Evolutionary conservation across 202 grass and related monocot genomes (phyloP), one percentile per base, ranked within the genome.

Genomic region (Carex arenaria): DNA sequence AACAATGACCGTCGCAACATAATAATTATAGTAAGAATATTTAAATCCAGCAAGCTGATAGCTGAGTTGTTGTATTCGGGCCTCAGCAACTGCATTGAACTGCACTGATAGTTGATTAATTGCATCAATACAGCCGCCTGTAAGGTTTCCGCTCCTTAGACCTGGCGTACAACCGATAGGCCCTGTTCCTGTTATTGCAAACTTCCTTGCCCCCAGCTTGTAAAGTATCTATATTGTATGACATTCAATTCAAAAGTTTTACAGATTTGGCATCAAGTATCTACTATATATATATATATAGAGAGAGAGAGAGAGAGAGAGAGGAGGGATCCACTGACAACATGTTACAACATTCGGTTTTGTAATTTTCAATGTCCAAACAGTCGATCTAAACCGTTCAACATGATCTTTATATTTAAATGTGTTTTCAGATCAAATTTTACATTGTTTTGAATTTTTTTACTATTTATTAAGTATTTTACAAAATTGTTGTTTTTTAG

Each of bases 191-290:
- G 83, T 15, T 63, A 84, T 71, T 2, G 72, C 86, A 20, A 88
- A 88, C 73, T 88, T 84, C 36, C 86, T 78, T 64, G 82, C 86
- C 28, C 86, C 82, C 3, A 84, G 36, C 20, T 84, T 69, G 68
- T 88, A 88, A 18, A 88, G 18, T 3, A 15, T 42, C 86, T 87
- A 67, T 5, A 38, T 26, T 61, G 45, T 77, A 11, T 10, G 2
- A 23, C 4, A 52, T 26, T 51, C 52, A 52, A 26, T 26, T 26
- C 26, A 26, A 26, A 26, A 26, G 26, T 26, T 34, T 67, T 8
- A 38, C 7, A 17, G 0, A 72, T 51, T 26, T 13, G 10, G 19
- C 52, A 51, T 18, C n/a, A 14, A 51, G n/a, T 72, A 51, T 2
- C 20, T 72, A 72, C 3, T 15, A 71, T 7, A n/a, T n/a, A n/a